Evolutionary conservation across 345 rosid species (phyloP).

Genomic region (Pugionium dolabratum): DNA sequence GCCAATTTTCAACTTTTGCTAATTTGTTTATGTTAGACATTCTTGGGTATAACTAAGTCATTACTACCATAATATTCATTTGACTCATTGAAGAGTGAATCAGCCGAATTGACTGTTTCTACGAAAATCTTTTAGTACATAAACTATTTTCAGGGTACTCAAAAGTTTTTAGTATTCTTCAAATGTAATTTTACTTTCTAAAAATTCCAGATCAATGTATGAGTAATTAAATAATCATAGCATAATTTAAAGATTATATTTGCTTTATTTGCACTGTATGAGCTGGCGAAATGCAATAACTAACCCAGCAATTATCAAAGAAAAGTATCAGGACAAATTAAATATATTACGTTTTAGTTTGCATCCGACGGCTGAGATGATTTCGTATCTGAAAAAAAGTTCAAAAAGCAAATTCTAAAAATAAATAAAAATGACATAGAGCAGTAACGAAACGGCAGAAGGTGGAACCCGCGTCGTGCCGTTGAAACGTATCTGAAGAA

Average conservation of each 20-base stretch:
- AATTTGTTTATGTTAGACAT: not conserved
- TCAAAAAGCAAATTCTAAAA: not conserved
- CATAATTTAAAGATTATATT: conserved; percentile 10
- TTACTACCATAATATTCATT: no score
- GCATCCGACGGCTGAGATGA: conserved; percentile 40
- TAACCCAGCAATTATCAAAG: not conserved
- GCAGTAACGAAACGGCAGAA: conserved; percentile 38
- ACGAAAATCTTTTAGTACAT: not conserved
- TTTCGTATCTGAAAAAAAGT: not conserved
- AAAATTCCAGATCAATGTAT: conserved; percentile 6
- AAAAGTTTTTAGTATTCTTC: not conserved
- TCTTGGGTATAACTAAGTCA: not conserved
- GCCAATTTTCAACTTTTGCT: not conserved
- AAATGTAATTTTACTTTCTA: not conserved
- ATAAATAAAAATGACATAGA: not conserved
- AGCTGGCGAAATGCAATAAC: conserved; percentile 38
- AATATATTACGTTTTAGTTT: conserved; percentile 4
- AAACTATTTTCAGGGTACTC: not conserved
- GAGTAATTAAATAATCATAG: conserved; percentile 25
- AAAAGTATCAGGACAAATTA: not conserved
- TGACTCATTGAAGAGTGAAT: conserved; percentile 30
- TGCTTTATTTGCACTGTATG: conserved; percentile 33
- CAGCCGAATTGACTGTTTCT: conserved; percentile 7
- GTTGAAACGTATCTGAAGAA: conserved; percentile 36
- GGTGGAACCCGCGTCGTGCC: conserved; percentile 48